A percentile compares a stretch with the other conserved stretches of the same genome.
Conservation (phyloP, 352 stramenopile species). For the Thalassiosira livingstoniorum region DNA sequence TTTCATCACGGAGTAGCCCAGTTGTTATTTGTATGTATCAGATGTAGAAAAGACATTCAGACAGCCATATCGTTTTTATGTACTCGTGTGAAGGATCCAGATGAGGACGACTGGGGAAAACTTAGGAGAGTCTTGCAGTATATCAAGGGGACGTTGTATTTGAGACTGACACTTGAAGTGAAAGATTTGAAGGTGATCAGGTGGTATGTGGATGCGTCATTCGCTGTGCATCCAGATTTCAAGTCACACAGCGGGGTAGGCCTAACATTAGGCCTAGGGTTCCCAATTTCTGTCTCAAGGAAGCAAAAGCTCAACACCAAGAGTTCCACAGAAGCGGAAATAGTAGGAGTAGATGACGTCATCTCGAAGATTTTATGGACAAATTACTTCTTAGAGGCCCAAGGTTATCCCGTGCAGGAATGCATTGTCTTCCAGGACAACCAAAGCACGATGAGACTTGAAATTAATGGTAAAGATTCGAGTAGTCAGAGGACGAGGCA, state of each 20-base stretch:
- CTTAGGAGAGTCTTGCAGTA: constrained; percentile 48
- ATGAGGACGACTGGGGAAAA: constrained; percentile 52
- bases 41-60: constrained; percentile 38
- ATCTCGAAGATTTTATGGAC: constrained; percentile 48
- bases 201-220: constrained; percentile 9
- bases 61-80: constrained; percentile 49
- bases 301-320: constrained; percentile 6
- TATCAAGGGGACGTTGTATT: constrained; percentile 18
- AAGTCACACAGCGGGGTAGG: constrained; percentile 10
- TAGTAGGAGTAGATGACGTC: constrained; percentile 1
- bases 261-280: not conserved
- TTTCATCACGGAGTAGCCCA: constrained; percentile 39
- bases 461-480: constrained; percentile 39
- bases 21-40: constrained; percentile 43
- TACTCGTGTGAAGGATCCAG: constrained; percentile 35
- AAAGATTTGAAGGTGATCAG: constrained; percentile 1
- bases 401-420: constrained; percentile 37
- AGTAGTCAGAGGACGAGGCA: constrained; percentile 31
- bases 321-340: not conserved
- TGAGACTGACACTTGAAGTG: constrained; percentile 26
- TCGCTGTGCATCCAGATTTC: constrained; percentile 5
- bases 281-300: not conserved
- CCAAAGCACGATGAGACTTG: no score
- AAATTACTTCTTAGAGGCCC: constrained; percentile 47
- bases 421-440: constrained; percentile 48